Evolutionary conservation across 805 yeast species (phyloP), one percentile per base, ranked within the genome.

Genomic region (Candida sithepensis): DNA sequence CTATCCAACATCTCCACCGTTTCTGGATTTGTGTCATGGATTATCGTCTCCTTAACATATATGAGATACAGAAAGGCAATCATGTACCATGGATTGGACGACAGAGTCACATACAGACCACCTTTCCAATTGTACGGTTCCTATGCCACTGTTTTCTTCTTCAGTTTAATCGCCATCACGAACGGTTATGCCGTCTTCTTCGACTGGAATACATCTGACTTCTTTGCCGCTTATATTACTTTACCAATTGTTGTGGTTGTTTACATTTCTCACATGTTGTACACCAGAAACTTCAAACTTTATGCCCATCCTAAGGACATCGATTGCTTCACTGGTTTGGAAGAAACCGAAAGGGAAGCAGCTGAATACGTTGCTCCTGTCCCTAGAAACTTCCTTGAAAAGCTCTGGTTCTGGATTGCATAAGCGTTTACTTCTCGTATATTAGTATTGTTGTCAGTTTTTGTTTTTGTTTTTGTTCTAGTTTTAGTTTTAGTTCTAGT

Each of bases 21-120:
- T 46, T 79, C 86, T 3, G 88, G 88, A 12, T 82, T 83, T 63
- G 60, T 82, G 39, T 77, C 84, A 23, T 82, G 88, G 88, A 63
- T 80, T 39, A 68, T 74, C 45, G 73, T 78, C 30, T 63, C 77
- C 36, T 62, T 73, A 34, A 77, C 85, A 9, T 81, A 81, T 60
- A 48, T 80, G 34, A 72, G 87, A 65, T 83, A 79, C 75, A 79
- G 87, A 67, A 78, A 77, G 58, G 91, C 88, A 12, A 72, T 84
- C 41, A 54, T 58, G 3, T 77, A 61, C 67, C 80, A 84, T 57
- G 69, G 69, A 34, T 63, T 84, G 43, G 64, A 67, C 49, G 81
- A 79, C 43, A 75, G 86, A 59, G 71, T 80, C 30, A 79, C 88
- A 8, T 84, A 70, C 70, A 76, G 66, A 55, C 75, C 87, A 2